phyloP scores from a whole-genome alignment of 1,284 basidiomycete genomes.

The Pisolithus thermaeus region DNA sequence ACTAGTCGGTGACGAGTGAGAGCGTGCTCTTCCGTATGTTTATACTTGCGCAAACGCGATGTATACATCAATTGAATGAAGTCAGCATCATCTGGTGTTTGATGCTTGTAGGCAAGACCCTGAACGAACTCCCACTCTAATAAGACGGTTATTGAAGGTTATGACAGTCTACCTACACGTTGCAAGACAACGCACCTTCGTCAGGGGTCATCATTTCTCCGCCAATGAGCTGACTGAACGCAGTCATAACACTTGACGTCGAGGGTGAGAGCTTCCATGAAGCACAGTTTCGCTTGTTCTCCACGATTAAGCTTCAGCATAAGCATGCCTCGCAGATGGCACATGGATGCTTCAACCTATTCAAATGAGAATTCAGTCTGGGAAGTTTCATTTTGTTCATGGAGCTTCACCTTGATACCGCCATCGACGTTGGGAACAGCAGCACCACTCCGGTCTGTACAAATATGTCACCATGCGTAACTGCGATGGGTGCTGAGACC shows the following conservation, averaged over 20 bases:
- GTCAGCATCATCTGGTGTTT: constrained; percentile 81
- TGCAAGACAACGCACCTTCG: constrained; percentile 58
- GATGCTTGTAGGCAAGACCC: constrained; percentile 74
- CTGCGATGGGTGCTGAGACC: neutral
- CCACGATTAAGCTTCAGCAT: constrained; percentile 91
- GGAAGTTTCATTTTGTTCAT: neutral
- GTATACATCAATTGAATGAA: constrained; percentile 92
- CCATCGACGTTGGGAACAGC: constrained; percentile 74
- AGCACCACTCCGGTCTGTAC: constrained; percentile 53
- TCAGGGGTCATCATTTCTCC: constrained; percentile 92
- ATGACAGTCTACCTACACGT: constrained; percentile 1
- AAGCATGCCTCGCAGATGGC: constrained; percentile 86
- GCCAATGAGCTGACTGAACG: constrained; percentile 85
- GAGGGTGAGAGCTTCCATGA: constrained; percentile 90
- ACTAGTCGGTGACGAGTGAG: constrained; percentile 69
- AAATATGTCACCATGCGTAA: constrained; percentile 1
- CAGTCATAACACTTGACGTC: constrained; percentile 98
- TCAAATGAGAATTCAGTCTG: constrained; percentile 11
- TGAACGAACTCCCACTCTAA: constrained; percentile 96
- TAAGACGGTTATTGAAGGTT: constrained; percentile 1
- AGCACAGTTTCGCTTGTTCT: constrained; percentile 86
- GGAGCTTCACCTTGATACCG: constrained; percentile 72
- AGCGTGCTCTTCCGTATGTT: constrained; percentile 77
- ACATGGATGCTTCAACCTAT: constrained; percentile 93
- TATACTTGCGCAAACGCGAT: constrained; percentile 85